A percentile compares a stretch with the other conserved stretches of the same genome.
These are phyloP conservation scores for Pyricularia pennisetigena DNA, from an alignment of 2,329 filamentous ascomycete genomes.

Conservation along the genomic window DNA sequence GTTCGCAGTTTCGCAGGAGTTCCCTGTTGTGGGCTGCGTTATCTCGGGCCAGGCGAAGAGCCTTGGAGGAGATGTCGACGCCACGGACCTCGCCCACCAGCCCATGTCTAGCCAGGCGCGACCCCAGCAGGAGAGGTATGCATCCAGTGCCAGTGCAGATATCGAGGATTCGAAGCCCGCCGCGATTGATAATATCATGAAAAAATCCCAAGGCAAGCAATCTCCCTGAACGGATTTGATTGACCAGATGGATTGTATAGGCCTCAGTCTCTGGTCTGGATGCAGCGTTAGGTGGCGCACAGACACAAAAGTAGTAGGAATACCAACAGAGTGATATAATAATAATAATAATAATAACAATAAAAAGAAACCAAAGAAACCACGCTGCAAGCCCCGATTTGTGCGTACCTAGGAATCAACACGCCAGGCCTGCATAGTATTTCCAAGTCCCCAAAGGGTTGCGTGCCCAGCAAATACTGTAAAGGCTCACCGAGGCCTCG, in stretches of 20 bases:
- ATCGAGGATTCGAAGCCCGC: slow-evolving; percentile 58
- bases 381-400: background rate
- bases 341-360: background rate
- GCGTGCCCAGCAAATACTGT: slow-evolving; percentile 81
- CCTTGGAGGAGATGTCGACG: slow-evolving; percentile 60
- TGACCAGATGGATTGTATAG: slow-evolving; percentile 48
- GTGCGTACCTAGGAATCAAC: slow-evolving; percentile 64
- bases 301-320: background rate
- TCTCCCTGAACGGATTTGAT: slow-evolving; percentile 22
- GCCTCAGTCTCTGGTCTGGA: slow-evolving; percentile 58
- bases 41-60: slow-evolving; percentile 52
- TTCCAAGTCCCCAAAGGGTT: slow-evolving; percentile 79
- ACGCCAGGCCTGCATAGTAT: slow-evolving; percentile 69
- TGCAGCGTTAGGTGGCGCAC: background rate
- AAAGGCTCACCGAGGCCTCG: slow-evolving; percentile 60
- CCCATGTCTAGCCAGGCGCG: slow-evolving; percentile 31
- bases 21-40: slow-evolving; percentile 50
- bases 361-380: background rate
- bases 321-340: background rate
- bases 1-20: slow-evolving; percentile 12
- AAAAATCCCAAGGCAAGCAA: slow-evolving; percentile 5
- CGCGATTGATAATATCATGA: background rate
- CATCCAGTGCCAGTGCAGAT: slow-evolving; percentile 88
- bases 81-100: slow-evolving; percentile 45
- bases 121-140: slow-evolving; percentile 66